Conservation (phyloP, 768 basidiomycete species). For the Rhizopogon salebrosus region DNA sequence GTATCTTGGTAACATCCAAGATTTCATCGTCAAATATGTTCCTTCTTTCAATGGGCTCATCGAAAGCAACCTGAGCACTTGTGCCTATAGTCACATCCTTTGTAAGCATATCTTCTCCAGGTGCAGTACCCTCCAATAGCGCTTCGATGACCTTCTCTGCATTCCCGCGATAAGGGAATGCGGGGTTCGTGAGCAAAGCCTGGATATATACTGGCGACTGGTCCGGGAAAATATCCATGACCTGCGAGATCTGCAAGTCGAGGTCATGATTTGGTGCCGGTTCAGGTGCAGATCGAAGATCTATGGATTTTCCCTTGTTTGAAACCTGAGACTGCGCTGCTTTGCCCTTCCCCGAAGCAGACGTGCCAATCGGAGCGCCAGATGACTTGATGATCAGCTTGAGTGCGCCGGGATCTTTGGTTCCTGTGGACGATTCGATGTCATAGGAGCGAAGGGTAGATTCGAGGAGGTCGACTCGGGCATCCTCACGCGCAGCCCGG, state of each 20-base stretch:
- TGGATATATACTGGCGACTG: constrained; percentile 51
- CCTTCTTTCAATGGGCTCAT: constrained; percentile 38
- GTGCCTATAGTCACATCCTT: not conserved
- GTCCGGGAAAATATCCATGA: constrained; percentile 74
- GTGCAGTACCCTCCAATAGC: constrained; percentile 71
- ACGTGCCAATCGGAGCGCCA: constrained; percentile 36
- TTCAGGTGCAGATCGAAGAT: constrained; percentile 7
- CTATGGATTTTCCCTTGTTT: constrained; percentile 41
- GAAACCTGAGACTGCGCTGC: not conserved
- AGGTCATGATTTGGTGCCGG: constrained; percentile 35
- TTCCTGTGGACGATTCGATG: constrained; percentile 4
- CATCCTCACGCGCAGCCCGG: constrained; percentile 48
- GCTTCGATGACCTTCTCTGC: constrained; percentile 64
- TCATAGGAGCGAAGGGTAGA: constrained; percentile 41
- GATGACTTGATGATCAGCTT: constrained; percentile 61
- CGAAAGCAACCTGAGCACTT: not conserved
- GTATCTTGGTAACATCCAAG: constrained; percentile 58
- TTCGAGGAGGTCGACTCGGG: constrained; percentile 53
- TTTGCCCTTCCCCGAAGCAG: constrained; percentile 27
- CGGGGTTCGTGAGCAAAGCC: constrained; percentile 45
- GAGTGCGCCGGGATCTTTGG: constrained; percentile 49
- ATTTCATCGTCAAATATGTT: constrained; percentile 76
- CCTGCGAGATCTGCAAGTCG: constrained; percentile 58
- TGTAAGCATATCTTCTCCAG: constrained; percentile 27
- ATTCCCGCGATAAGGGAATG: constrained; percentile 43